These are phyloP conservation scores for Cucurbita maxima DNA, from an alignment of 306 rosid genomes.

Conservation along the genomic window DNA sequence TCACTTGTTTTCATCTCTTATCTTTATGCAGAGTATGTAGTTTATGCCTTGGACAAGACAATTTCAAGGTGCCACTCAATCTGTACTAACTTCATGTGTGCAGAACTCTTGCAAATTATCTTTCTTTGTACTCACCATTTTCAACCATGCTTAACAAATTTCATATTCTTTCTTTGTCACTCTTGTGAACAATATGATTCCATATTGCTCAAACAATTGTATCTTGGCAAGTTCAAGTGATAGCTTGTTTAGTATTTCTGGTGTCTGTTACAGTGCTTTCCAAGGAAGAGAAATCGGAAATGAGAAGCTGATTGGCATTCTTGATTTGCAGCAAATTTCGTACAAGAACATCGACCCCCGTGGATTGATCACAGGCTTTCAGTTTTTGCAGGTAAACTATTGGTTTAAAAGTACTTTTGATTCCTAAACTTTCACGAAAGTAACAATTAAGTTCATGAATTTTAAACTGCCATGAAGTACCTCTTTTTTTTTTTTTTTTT, in stretches of 20 bases:
- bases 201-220: background rate
- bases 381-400: constrained; percentile 60
- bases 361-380: constrained; percentile 73
- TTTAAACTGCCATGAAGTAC: background rate
- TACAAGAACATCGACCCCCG: constrained; percentile 67
- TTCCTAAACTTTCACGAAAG: background rate
- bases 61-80: constrained; percentile 55
- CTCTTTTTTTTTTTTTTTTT: background rate
- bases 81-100: background rate
- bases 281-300: constrained; percentile 70
- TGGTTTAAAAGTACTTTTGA: too few species aligned
- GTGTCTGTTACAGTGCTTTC: constrained; percentile 36
- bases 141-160: background rate
- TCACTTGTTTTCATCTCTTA: constrained; percentile 8
- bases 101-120: background rate
- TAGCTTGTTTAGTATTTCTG: background rate
- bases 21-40: constrained; percentile 57
- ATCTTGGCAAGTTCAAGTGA: background rate
- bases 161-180: background rate
- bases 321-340: constrained; percentile 52
- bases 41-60: constrained; percentile 57
- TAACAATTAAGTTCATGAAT: background rate
- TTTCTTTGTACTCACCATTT: background rate
- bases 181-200: background rate
- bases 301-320: constrained; percentile 60